These are phyloP conservation scores for Hericium erinaceus DNA, from an alignment of 768 basidiomycete species.

Conservation along the genomic window DNA sequence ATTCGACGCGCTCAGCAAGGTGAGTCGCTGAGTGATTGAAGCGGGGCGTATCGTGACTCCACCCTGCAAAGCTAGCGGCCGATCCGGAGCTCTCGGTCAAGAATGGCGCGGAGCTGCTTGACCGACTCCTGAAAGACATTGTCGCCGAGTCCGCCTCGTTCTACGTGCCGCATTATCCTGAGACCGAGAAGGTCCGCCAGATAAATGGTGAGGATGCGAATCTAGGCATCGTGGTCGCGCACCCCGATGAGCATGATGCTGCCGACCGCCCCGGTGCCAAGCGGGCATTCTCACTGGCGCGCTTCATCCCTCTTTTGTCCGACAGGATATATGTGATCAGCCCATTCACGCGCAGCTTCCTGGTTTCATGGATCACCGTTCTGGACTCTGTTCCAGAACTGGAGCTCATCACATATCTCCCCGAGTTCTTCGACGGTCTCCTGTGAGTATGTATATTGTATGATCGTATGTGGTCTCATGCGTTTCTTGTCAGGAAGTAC, in stretches of 20 bases:
- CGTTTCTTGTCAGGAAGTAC: slow-evolving; percentile 57
- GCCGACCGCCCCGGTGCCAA: slow-evolving; percentile 32
- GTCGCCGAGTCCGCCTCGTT: slow-evolving; percentile 94
- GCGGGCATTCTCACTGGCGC: slow-evolving; percentile 88
- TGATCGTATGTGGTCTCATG: slow-evolving; percentile 7
- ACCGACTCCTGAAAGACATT: slow-evolving; percentile 95
- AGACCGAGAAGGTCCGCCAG: slow-evolving; percentile 57
- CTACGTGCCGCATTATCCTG: slow-evolving; percentile 83
- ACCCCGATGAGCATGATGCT: slow-evolving; percentile 42
- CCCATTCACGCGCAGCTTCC: slow-evolving; percentile 90
- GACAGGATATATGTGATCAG: slow-evolving; percentile 93
- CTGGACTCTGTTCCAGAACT: slow-evolving; percentile 95
- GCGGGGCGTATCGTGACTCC: too few species aligned
- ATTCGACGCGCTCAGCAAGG: slow-evolving; percentile 96
- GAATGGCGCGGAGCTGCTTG: slow-evolving; percentile 95
- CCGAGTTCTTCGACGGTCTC: slow-evolving; percentile 90
- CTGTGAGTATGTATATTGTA: slow-evolving; percentile 42
- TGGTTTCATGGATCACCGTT: slow-evolving; percentile 95
- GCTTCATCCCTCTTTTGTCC: slow-evolving; percentile 88
- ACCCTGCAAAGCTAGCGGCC: slow-evolving; percentile 66
- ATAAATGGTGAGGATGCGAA: slow-evolving; percentile 25
- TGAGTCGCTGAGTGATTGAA: slow-evolving; percentile 25
- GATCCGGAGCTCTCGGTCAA: slow-evolving; percentile 95
- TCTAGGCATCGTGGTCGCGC: slow-evolving; percentile 51
- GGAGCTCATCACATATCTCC: slow-evolving; percentile 89